A percentile compares a stretch with the other conserved stretches of the same genome.
Evolutionary conservation across 345 rosid species (phyloP).

Genomic region (Ceriops tagal): DNA sequence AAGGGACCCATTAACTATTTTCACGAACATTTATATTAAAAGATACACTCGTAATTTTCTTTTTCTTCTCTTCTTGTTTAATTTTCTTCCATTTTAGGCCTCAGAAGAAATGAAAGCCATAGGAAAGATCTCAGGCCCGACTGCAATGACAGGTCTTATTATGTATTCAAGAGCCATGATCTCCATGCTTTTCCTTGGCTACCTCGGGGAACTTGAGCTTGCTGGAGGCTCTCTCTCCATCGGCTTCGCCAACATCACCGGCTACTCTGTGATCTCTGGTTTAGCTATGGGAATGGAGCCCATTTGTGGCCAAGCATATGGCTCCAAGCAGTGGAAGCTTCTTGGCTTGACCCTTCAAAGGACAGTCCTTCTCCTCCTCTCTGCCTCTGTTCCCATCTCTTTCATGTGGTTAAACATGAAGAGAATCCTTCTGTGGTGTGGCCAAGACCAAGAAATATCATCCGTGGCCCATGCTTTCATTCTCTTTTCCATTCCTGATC

Average conservation of each 20-base stretch:
- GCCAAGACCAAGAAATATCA: slow-evolving; percentile 77
- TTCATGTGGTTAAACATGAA: slow-evolving; percentile 81
- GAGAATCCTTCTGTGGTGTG: slow-evolving; percentile 65
- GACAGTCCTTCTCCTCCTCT: slow-evolving; percentile 93
- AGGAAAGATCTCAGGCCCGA: slow-evolving; percentile 89
- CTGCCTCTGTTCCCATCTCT: slow-evolving; percentile 79
- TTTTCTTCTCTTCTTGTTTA: slow-evolving; percentile 7
- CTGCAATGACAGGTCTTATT: slow-evolving; percentile 73
- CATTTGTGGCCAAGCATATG: slow-evolving; percentile 95
- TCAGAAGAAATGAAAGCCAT: slow-evolving; percentile 73
- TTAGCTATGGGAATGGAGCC: slow-evolving; percentile 99
- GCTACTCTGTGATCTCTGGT: slow-evolving; percentile 95
- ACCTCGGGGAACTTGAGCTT: slow-evolving; percentile 90
- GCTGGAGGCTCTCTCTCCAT: slow-evolving; percentile 96
- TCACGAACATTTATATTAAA: neutral
- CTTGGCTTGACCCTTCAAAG: slow-evolving; percentile 89
- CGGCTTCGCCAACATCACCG: slow-evolving; percentile 95
- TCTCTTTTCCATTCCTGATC: slow-evolving; percentile 81
- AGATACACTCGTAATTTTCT: slow-evolving; percentile 5
- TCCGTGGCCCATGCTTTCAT: slow-evolving; percentile 73
- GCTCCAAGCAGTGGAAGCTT: slow-evolving; percentile 85
- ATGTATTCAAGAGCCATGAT: slow-evolving; percentile 89
- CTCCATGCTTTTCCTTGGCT: slow-evolving; percentile 95
- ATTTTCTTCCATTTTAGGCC: slow-evolving; percentile 38
- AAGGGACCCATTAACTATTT: neutral